These are phyloP conservation scores for Scedosporium minutisporum DNA, from an alignment of 2,329 filamentous ascomycete genomes.

Conservation along the genomic window DNA sequence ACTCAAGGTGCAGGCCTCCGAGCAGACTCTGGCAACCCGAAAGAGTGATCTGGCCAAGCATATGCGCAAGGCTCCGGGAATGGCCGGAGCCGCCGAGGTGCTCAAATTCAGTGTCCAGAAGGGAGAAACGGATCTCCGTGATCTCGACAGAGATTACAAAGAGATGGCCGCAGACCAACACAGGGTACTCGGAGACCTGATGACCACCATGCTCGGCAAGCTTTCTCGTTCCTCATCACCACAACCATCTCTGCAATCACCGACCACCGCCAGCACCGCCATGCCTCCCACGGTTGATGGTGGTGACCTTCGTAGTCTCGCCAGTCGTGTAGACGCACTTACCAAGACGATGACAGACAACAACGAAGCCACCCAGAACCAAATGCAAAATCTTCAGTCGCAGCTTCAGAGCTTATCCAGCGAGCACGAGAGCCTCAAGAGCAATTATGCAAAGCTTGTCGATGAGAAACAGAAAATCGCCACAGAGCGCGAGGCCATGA, in stretches of 20 bases:
- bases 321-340: neutral
- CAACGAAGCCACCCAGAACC: neutral
- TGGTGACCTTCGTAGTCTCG: neutral
- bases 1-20: neutral
- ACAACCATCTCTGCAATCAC: neutral
- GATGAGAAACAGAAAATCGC: neutral
- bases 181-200: neutral
- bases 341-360: neutral
- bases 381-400: neutral
- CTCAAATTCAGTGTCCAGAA: neutral
- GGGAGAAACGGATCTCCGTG: neutral
- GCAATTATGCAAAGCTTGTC: slow-evolving; percentile 2
- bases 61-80: neutral
- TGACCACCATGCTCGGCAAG: neutral
- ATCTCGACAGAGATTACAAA: neutral
- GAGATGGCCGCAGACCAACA: neutral
- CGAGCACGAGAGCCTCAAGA: neutral
- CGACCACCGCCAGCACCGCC: neutral
- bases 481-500: too few species aligned
- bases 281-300: neutral
- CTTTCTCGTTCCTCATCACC: neutral
- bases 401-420: too few species aligned
- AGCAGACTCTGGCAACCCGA: too few species aligned
- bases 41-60: neutral
- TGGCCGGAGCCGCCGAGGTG: neutral